Conservation (phyloP, 192 early-diverging fungal species). For the Coemansia sp. region DNA sequence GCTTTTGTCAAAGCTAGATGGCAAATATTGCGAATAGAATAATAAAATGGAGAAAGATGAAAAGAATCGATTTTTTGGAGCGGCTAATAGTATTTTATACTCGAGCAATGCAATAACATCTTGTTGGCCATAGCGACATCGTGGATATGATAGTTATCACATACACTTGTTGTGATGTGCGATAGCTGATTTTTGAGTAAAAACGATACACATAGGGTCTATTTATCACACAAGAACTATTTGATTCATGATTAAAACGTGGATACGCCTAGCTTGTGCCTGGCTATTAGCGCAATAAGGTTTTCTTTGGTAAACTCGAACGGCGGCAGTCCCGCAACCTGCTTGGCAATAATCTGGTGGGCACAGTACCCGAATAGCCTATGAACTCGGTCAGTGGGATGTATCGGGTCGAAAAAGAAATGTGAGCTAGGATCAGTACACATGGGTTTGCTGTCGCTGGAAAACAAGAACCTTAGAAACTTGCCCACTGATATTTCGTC, state of each 20-base stretch:
- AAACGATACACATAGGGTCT: not conserved
- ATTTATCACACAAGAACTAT: not conserved
- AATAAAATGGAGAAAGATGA: not conserved
- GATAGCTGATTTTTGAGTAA: not conserved
- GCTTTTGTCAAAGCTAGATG: not conserved
- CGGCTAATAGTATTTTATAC: not conserved
- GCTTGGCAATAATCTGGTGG: constrained; percentile 1
- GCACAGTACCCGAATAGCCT: constrained; percentile 41
- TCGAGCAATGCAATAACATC: not conserved
- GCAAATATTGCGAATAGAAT: not conserved
- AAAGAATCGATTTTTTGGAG: not conserved
- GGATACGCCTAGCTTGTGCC: constrained; percentile 13
- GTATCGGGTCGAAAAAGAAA: constrained; percentile 45
- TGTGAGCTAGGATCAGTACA: constrained; percentile 21
- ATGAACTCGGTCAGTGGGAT: constrained; percentile 42
- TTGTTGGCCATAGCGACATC: not conserved
- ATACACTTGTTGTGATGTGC: not conserved
- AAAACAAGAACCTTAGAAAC: constrained; percentile 18
- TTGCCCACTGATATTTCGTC: constrained; percentile 12
- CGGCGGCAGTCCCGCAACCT: not conserved
- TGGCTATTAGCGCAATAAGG: constrained; percentile 22
- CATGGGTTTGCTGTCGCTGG: not conserved
- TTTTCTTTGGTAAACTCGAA: constrained; percentile 13
- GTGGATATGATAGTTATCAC: constrained; percentile 6
- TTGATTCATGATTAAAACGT: not conserved